Base-by-base conservation (phyloP, 305 asterid species). In the Fraxinus sp. region DNA sequence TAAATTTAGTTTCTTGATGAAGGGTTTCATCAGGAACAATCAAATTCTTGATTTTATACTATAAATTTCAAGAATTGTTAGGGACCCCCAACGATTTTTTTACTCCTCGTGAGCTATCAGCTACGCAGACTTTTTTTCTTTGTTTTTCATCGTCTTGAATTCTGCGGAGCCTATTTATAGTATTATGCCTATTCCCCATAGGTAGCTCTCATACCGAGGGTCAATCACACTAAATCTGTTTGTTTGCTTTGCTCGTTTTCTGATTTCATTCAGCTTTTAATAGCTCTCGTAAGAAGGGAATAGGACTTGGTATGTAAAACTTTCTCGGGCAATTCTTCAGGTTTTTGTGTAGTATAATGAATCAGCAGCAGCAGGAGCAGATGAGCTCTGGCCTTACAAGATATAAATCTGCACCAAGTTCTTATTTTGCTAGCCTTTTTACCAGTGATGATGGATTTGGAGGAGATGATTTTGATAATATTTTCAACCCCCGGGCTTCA, bases 341-440 rank as follows among this genome's bases (percentile, higher is more conserved):
- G 6, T 57, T 52, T 57, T 57, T 22, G 66, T 57, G 26, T 57
- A 8, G 35, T 32, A 28, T 35, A 35, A 81, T 81, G 84, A 59
- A 75, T 75, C 85, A 83, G 41, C 78, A 84, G 11, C 32, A 62
- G 72, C 90, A 79, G 79, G 89, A 88, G 57, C 89, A 78, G 72
- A 78, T 80, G 82, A 83, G 28, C 86, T 72, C 87, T n/a, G 92
- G 93, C 30, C 83, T 91, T 85, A 84, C 91, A 16, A 89, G 95
- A 18, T 89, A 91, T 55, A 85, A 84, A 79, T 91, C 93, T 20
- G 95, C 95, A 3, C 95, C 95, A n/a, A 91, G 91, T 77, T 89
- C 95, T 9, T 91, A 87, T 77, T 90, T 91, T 64, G 36, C 85
- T 10, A 87, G 80, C 83, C 57, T 88, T 6, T 83, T 91, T 26